Percentiles rank a stretch among this genome's conserved stretches.
Evolutionary conservation across 2,329 filamentous ascomycete genomes (phyloP).

Genomic region (Fusarium pseudograminearum): DNA sequence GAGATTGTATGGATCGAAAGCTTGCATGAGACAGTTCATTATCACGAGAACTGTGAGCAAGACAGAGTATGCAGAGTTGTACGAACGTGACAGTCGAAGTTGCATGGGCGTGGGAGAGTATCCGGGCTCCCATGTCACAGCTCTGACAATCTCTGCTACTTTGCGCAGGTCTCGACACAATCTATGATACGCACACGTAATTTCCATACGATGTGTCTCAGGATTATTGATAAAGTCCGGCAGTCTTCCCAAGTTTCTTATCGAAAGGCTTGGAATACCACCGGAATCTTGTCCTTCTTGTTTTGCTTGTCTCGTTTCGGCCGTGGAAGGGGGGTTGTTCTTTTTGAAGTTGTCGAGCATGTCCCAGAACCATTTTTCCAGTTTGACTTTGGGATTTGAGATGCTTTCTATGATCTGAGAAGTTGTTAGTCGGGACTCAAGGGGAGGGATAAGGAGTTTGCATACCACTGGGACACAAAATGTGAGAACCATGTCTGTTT

Average conservation of each 20-base stretch:
- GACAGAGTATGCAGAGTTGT: conserved; percentile 31
- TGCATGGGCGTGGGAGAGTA: conserved; percentile 27
- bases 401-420: conserved; percentile 51
- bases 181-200: conserved; percentile 31
- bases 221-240: conserved; percentile 39
- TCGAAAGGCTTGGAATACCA: conserved; percentile 27
- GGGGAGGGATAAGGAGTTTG: rapidly evolving
- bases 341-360: conserved; percentile 35
- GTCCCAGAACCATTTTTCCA: conserved; percentile 43
- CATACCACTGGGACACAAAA: conserved; percentile 52
- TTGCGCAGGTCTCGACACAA: conserved; percentile 30
- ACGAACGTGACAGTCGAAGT: conserved; percentile 16
- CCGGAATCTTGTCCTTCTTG: conserved; percentile 8
- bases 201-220: conserved; percentile 36
- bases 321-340: conserved; percentile 13
- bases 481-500: conserved; percentile 48
- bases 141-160: conserved; percentile 29
- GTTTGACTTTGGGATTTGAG: conserved; percentile 31
- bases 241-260: conserved; percentile 29
- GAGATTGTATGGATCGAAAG: conserved; percentile 33
- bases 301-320: not conserved
- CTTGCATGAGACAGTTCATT: conserved; percentile 36
- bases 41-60: conserved; percentile 21
- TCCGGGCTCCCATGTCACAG: conserved; percentile 19
- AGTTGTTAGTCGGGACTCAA: not conserved